These are phyloP conservation scores for Immersiella caudata DNA, from an alignment of 495 filamentous ascomycete genomes.

Conservation along the genomic window DNA sequence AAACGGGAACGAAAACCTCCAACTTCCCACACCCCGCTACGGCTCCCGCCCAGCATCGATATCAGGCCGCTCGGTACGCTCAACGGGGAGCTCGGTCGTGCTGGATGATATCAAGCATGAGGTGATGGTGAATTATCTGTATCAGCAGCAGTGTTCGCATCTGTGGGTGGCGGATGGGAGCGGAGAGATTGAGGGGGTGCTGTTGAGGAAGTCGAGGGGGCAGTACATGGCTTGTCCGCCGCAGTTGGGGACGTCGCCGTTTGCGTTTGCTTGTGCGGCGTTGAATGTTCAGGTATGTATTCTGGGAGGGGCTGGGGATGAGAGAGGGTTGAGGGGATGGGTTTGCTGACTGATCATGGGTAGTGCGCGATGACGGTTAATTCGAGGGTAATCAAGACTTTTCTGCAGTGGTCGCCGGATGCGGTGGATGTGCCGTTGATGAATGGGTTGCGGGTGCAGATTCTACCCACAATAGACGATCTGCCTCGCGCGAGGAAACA, in stretches of 20 bases:
- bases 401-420: conserved; percentile 69
- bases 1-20: conserved; percentile 41
- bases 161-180: conserved; percentile 71
- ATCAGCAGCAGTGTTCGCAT: conserved; percentile 72
- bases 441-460: conserved; percentile 74
- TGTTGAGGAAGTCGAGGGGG: conserved; percentile 66
- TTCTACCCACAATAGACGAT: conserved; percentile 69
- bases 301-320: no score
- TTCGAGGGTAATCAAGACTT: conserved; percentile 74
- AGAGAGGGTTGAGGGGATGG: no score
- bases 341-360: conserved; percentile 23
- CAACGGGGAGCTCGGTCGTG: conserved; percentile 57
- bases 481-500: conserved; percentile 68
- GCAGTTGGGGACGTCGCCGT: conserved; percentile 56
- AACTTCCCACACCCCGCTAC: conserved; percentile 47
- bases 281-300: conserved; percentile 73
- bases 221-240: conserved; percentile 72
- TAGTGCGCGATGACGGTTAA: conserved; percentile 81
- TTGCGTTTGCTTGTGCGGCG: conserved; percentile 64
- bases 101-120: conserved; percentile 79
- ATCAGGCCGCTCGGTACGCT: conserved; percentile 49
- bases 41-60: conserved; percentile 56
- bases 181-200: conserved; percentile 68
- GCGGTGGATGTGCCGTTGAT: conserved; percentile 72
- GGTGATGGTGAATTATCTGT: conserved; percentile 81